Base-by-base conservation (phyloP, 208 protist species). In the Spongospora subterranea region DNA sequence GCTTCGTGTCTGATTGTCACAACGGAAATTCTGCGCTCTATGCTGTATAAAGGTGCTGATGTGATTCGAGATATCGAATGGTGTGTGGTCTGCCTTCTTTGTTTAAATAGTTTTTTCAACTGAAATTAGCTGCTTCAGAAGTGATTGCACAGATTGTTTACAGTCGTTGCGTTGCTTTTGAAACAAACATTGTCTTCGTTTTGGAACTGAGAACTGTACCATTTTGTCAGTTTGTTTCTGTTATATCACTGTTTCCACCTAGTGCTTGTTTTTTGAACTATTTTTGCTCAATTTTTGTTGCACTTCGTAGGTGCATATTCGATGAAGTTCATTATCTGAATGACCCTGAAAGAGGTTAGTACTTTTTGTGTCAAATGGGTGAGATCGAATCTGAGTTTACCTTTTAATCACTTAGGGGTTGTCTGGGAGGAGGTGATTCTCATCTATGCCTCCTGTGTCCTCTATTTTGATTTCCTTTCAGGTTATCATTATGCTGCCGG, bases 41-140 rank as follows among this genome's bases (percentile, higher is more conserved):
- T 97, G 96, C 89, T 97, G 0, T 97, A 97, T 40, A 71, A 93
- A 41, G 97, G 96, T 40, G 94, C 93, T 71, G 95, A 96, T 88
- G 96, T 99, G 88, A 97, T 99, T 89, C 96, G 98, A 32, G 98
- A 99, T 93, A 97, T 99, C 1, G 97, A 97, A 35, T 99, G 98
- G 96, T 64, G 64, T 39, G 35, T 29, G 17, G 54, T 65, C 54
- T n/a, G n/a, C n/a, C n/a, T n/a, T 60, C 50, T 60, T 24, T 60
- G 50, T 60, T 60, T 24, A n/a, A n/a, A 60, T 60, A 29, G 50
- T 60, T 60, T 29, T 60, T 24, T 29, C 50, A 60, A 60, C 50
- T 60, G 50, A 24, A 24, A 6, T 60, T 60, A 60, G 6, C 50
- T 6, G 6, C 50, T 24, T 60, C n/a, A n/a, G n/a, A n/a, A n/a